Conservation (phyloP, 768 basidiomycete genomes). For the Hypsizygus marmoreus region DNA sequence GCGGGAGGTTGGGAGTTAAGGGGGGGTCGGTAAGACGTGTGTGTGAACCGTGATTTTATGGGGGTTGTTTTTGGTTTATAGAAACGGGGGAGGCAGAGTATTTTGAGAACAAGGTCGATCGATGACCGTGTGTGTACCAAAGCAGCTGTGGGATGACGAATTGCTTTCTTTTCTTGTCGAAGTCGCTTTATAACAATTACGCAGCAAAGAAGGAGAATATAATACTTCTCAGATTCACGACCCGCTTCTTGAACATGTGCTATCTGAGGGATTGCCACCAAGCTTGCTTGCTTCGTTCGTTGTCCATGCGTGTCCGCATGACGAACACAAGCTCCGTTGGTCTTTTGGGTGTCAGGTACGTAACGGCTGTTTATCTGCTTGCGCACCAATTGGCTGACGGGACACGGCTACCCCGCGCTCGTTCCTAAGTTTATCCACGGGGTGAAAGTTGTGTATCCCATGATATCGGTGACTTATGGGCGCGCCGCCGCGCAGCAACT, state of each 20-base stretch:
- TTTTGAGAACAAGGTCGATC: conserved; percentile 16
- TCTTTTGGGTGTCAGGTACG: no score
- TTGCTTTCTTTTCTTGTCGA: conserved; percentile 7
- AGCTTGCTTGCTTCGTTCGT: not conserved
- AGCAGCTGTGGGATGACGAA: conserved; percentile 12
- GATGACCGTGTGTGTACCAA: conserved; percentile 21
- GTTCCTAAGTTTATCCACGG: conserved; percentile 1
- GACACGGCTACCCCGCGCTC: not conserved
- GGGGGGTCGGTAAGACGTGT: conserved; percentile 4
- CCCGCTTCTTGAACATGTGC: no score
- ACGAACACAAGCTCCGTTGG: no score
- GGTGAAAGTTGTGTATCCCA: not conserved
- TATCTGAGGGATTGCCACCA: not conserved
- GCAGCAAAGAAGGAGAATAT: no score
- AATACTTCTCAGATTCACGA: no score
- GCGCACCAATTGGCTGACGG: conserved; percentile 1
- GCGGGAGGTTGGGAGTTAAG: conserved; percentile 11
- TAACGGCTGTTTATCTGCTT: no score
- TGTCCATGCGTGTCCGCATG: no score
- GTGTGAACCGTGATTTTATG: conserved; percentile 12
- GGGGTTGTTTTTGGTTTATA: conserved; percentile 18
- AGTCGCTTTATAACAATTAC: conserved; percentile 16
- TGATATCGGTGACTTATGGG: no score
- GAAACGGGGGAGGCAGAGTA: conserved; percentile 16
- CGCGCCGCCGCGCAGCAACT: no score